phyloP scores from a whole-genome alignment of 2,329 filamentous ascomycete genomes.

The Dryadomyces quercus-mongolicae region DNA sequence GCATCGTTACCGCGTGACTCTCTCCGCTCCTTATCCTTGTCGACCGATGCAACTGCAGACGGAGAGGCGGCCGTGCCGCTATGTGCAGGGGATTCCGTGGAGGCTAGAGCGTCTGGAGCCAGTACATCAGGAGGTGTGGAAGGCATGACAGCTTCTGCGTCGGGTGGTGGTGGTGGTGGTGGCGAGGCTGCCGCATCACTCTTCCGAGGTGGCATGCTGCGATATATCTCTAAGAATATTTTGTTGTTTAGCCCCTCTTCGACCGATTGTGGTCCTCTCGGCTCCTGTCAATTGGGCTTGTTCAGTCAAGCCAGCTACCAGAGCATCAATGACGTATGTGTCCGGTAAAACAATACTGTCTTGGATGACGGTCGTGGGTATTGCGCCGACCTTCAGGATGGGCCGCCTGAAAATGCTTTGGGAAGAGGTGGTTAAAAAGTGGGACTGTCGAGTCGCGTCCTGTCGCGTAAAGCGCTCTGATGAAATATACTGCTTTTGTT shows the following conservation, averaged over 20 bases:
- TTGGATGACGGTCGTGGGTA: too few species aligned
- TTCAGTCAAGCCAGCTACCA: too few species aligned
- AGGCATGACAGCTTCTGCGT: neutral
- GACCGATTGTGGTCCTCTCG: too few species aligned
- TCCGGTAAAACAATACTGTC: too few species aligned
- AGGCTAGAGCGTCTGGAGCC: neutral
- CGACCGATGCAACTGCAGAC: neutral
- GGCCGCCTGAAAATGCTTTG: neutral
- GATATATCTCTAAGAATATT: neutral
- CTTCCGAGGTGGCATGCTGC: constrained; percentile 42
- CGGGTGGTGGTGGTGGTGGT: neutral
- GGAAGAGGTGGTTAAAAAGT: neutral
- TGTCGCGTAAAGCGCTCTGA: neutral
- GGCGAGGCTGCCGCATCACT: constrained; percentile 23
- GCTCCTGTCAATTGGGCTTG: too few species aligned
- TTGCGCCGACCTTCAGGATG: neutral
- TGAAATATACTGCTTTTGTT: too few species aligned
- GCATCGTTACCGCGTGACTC: constrained; percentile 19
- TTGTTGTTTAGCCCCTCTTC: neutral
- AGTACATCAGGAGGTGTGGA: neutral
- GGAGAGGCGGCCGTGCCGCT: neutral
- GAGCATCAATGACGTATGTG: too few species aligned
- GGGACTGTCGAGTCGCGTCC: neutral
- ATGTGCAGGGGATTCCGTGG: neutral
- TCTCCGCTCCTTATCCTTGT: constrained; percentile 13